These are phyloP conservation scores for Geoglossum cookeanum DNA, from an alignment of 2,329 filamentous ascomycete genomes.

Conservation along the genomic window DNA sequence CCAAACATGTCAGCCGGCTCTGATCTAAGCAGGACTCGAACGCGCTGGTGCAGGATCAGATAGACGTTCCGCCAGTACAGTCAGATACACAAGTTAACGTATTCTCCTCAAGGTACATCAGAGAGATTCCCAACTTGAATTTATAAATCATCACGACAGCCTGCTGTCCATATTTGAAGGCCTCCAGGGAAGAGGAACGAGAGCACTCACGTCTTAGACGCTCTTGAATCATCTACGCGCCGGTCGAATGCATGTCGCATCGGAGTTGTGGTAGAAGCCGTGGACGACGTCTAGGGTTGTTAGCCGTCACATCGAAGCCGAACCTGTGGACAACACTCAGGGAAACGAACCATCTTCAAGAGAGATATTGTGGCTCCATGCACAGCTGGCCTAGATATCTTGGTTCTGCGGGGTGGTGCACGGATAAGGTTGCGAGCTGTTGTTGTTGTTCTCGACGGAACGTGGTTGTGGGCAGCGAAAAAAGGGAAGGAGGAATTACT, in stretches of 20 bases:
- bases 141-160: constrained; percentile 42
- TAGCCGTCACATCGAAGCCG: neutral
- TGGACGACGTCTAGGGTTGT: constrained; percentile 42
- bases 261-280: constrained; percentile 51
- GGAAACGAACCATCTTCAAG: neutral
- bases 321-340: neutral
- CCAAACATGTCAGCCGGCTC: neutral
- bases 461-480: neutral
- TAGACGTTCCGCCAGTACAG: constrained; percentile 6
- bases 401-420: neutral
- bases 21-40: neutral
- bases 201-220: constrained; percentile 66
- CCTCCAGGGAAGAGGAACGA: neutral
- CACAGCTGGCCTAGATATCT: neutral
- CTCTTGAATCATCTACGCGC: constrained; percentile 66
- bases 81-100: constrained; percentile 65
- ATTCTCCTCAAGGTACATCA: constrained; percentile 87
- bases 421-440: neutral
- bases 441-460: neutral
- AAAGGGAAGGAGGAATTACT: neutral
- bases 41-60: neutral
- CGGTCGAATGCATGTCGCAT: constrained; percentile 57
- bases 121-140: constrained; percentile 99
- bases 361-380: neutral
- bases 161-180: neutral